phyloP scores from a whole-genome alignment of 495 filamentous ascomycete species.

The Annulohypoxylon maeteangense region DNA sequence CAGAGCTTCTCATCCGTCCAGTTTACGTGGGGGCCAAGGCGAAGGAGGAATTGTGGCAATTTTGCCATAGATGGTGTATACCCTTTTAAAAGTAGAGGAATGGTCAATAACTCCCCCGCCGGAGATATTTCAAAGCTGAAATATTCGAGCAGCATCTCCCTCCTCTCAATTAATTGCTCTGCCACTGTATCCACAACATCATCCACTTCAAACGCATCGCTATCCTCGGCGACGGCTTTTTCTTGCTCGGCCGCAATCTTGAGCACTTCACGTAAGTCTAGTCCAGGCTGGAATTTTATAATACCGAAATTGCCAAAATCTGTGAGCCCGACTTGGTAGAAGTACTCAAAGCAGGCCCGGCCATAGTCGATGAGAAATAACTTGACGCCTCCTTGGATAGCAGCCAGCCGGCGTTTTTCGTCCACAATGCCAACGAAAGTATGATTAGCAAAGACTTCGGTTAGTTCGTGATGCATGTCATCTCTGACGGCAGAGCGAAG shows the following conservation, averaged over 20 bases:
- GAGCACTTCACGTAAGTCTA: slow-evolving; percentile 76
- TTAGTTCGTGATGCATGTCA: slow-evolving; percentile 87
- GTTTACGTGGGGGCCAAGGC: slow-evolving; percentile 87
- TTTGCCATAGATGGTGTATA: slow-evolving; percentile 88
- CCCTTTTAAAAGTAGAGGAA: slow-evolving; percentile 88
- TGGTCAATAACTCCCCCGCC: slow-evolving; percentile 76
- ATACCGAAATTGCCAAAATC: slow-evolving; percentile 95
- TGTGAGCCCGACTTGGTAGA: slow-evolving; percentile 96
- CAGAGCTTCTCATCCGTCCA: slow-evolving; percentile 88
- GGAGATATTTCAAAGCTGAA: slow-evolving; percentile 86
- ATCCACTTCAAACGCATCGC: slow-evolving; percentile 70
- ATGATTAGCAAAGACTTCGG: slow-evolving; percentile 87
- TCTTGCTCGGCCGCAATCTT: slow-evolving; percentile 78
- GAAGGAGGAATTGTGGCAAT: slow-evolving; percentile 86
- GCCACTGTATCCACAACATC: slow-evolving; percentile 72
- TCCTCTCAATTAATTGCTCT: slow-evolving; percentile 71
- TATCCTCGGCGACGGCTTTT: slow-evolving; percentile 55
- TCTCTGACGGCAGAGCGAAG: slow-evolving; percentile 84
- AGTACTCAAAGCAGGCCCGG: slow-evolving; percentile 86
- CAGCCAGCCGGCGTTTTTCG: slow-evolving; percentile 83
- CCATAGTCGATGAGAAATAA: slow-evolving; percentile 96
- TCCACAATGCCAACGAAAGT: slow-evolving; percentile 96
- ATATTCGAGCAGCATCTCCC: slow-evolving; percentile 92
- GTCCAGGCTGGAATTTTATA: slow-evolving; percentile 81
- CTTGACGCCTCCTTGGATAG: slow-evolving; percentile 93